A percentile compares a stretch with the other conserved stretches of the same genome.
Evolutionary conservation across 1,284 basidiomycete species (phyloP).

Genomic region (Serendipita sp.): DNA sequence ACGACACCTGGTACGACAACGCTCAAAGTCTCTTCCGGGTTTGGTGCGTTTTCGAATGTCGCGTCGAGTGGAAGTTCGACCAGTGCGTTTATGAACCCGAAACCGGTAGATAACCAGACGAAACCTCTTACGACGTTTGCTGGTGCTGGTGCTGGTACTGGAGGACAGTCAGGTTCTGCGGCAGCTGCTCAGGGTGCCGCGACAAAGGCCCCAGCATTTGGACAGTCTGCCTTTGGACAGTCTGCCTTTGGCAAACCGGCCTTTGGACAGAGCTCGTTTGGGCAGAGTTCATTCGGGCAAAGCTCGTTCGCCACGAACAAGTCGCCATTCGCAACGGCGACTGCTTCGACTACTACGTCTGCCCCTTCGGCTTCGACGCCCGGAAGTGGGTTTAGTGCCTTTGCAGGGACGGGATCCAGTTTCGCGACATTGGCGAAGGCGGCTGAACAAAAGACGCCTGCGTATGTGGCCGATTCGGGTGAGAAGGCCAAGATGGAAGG

Average conservation of each 20-base stretch:
- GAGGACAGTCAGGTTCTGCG: not conserved
- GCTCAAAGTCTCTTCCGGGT: conserved; percentile 27
- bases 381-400: conserved; percentile 19
- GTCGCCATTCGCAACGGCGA: not conserved
- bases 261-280: conserved; percentile 21
- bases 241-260: conserved; percentile 24
- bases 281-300: conserved; percentile 11
- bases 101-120: not conserved
- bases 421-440: conserved; percentile 22
- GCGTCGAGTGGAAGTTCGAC: not conserved
- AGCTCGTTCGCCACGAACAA: not conserved
- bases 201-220: conserved; percentile 12
- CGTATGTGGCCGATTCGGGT: not conserved
- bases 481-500: not conserved
- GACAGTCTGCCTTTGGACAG: conserved; percentile 19
- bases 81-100: not conserved
- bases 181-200: not conserved
- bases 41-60: conserved; percentile 24
- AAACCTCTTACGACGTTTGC: not conserved
- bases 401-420: conserved; percentile 24
- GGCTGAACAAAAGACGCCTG: conserved; percentile 8
- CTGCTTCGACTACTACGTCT: not conserved
- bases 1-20: conserved; percentile 25
- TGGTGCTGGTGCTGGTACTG: not conserved
- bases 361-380: conserved; percentile 13